phyloP scores from a whole-genome alignment of 371 early-diverging fungal species.

The Mortierella sp. region DNA sequence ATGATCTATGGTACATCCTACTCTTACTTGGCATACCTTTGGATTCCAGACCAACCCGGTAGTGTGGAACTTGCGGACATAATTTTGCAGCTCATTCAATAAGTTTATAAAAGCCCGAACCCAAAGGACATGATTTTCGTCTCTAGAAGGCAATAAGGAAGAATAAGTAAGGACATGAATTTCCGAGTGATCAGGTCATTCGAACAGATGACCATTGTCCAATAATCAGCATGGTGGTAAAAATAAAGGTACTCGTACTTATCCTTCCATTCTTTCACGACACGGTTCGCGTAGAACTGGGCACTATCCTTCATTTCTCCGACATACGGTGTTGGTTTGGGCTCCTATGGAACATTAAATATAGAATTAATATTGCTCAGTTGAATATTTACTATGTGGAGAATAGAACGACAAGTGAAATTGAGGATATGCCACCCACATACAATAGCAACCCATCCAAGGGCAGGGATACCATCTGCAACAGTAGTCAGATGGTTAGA shows the following conservation, averaged over 20 bases:
- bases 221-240: background rate
- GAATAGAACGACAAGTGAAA: constrained; percentile 3
- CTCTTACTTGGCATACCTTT: constrained; percentile 57
- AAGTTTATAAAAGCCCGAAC: constrained; percentile 76
- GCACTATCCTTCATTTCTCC: constrained; percentile 92
- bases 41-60: constrained; percentile 96
- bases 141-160: constrained; percentile 61
- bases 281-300: constrained; percentile 93
- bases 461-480: constrained; percentile 90
- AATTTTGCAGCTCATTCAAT: constrained; percentile 80
- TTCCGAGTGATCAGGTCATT: background rate
- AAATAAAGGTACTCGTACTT: constrained; percentile 68
- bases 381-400: background rate
- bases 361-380: constrained; percentile 16
- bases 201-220: constrained; percentile 1
- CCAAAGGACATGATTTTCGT: constrained; percentile 88
- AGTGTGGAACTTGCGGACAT: constrained; percentile 90
- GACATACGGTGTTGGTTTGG: constrained; percentile 89
- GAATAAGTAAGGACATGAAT: constrained; percentile 2
- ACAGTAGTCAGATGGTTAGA: constrained; percentile 89
- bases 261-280: constrained; percentile 91
- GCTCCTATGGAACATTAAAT: constrained; percentile 68
- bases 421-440: constrained; percentile 30
- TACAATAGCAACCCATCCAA: constrained; percentile 95
- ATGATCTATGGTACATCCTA: background rate